Conservation (phyloP, 495 filamentous ascomycete species). For the Xylaria longipes region DNA sequence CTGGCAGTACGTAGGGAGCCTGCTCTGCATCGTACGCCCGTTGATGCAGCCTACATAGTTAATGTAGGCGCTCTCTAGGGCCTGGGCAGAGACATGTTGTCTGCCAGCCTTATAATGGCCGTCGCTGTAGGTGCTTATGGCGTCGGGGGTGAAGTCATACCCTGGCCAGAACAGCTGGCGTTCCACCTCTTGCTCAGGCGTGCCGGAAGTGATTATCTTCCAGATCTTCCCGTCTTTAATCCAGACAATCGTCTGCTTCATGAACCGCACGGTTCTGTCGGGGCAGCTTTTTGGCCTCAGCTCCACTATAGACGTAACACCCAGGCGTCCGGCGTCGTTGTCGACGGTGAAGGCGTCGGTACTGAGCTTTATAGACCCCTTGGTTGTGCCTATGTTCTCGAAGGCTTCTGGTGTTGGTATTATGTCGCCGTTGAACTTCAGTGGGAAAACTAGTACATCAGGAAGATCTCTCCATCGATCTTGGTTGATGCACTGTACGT, state of each 20-base stretch:
- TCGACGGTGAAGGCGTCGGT: slow-evolving; percentile 33
- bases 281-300: neutral
- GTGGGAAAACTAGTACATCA: slow-evolving; percentile 27
- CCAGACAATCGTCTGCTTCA: slow-evolving; percentile 32
- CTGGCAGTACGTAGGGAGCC: slow-evolving; percentile 37
- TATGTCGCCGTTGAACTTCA: neutral
- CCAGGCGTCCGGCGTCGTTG: slow-evolving; percentile 28
- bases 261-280: neutral
- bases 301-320: slow-evolving; percentile 18
- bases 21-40: slow-evolving; percentile 33
- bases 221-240: slow-evolving; percentile 35
- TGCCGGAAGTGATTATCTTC: neutral
- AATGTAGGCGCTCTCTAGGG: slow-evolving; percentile 28
- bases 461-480: slow-evolving; percentile 31
- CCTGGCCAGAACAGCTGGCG: slow-evolving; percentile 24
- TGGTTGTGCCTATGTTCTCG: slow-evolving; percentile 19
- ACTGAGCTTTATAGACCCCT: slow-evolving; percentile 29
- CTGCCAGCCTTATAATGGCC: neutral
- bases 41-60: slow-evolving; percentile 42
- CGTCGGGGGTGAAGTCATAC: slow-evolving; percentile 18
- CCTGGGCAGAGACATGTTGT: slow-evolving; percentile 31
- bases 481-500: slow-evolving; percentile 32
- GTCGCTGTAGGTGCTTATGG: slow-evolving; percentile 25
- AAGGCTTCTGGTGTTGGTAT: neutral
- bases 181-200: slow-evolving; percentile 26